Conservation (phyloP, 176 grass and related monocot species). For the Avena eriantha region DNA sequence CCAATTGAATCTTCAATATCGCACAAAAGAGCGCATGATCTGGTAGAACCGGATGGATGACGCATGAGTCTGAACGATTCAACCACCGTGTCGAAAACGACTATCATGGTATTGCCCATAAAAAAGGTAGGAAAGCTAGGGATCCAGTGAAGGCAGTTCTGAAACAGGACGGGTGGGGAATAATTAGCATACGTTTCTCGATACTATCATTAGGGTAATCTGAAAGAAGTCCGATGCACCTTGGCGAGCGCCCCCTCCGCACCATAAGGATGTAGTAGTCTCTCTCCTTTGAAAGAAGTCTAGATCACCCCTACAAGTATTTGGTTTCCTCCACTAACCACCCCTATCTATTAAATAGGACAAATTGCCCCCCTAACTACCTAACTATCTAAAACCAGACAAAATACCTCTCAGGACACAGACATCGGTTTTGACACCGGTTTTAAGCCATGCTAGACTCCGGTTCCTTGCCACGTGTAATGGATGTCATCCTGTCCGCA, state of each 20-base stretch:
- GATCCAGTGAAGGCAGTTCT: neutral
- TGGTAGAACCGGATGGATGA: neutral
- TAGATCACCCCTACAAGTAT: too few species aligned
- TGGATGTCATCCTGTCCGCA: too few species aligned
- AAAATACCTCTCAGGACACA: too few species aligned
- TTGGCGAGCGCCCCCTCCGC: neutral
- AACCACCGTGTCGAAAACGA: neutral
- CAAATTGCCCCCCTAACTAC: too few species aligned
- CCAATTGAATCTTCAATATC: neutral
- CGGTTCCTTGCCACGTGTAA: too few species aligned
- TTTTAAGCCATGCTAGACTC: too few species aligned
- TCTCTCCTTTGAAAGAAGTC: neutral
- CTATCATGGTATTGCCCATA: neutral
- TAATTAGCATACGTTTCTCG: neutral
- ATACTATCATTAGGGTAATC: neutral
- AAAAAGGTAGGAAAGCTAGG: neutral
- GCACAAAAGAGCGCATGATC: neutral
- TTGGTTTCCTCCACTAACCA: too few species aligned
- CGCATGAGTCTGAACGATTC: neutral
- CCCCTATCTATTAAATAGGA: too few species aligned
- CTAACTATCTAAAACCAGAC: too few species aligned
- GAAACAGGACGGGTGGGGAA: neutral
- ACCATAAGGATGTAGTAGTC: neutral
- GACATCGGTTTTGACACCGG: too few species aligned
- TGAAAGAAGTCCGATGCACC: neutral